phyloP scores from a whole-genome alignment of 306 rosid genomes.

The Prunus mume region DNA sequence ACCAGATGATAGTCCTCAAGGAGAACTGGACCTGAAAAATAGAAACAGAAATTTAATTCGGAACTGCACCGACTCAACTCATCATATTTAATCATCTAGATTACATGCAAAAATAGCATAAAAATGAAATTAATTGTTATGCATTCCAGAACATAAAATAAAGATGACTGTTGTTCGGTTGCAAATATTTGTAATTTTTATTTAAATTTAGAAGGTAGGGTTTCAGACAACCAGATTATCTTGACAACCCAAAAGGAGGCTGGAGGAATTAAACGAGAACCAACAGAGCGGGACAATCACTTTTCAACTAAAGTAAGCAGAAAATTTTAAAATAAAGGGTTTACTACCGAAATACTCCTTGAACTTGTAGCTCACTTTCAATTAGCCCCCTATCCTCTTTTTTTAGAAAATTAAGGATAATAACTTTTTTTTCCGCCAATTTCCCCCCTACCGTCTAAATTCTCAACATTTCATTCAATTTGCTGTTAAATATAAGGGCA shows the following conservation, averaged over 20 bases:
- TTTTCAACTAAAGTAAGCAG: background rate
- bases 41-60: background rate
- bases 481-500: too few species aligned
- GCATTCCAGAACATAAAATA: background rate
- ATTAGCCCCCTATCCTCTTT: too few species aligned
- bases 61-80: background rate
- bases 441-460: too few species aligned
- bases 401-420: too few species aligned
- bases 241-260: background rate
- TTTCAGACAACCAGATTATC: background rate
- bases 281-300: background rate
- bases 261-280: background rate
- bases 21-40: constrained; percentile 80
- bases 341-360: too few species aligned
- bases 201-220: background rate
- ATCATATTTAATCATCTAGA: background rate
- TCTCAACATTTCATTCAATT: too few species aligned
- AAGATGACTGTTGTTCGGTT: background rate
- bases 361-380: too few species aligned
- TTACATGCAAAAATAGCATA: background rate
- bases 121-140: background rate
- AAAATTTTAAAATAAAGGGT: background rate
- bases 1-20: constrained; percentile 93
- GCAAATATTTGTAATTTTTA: background rate
- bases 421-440: too few species aligned